Evolutionary conservation across 257 asterid species (phyloP).

Genomic region (Forsythia viridissima): DNA sequence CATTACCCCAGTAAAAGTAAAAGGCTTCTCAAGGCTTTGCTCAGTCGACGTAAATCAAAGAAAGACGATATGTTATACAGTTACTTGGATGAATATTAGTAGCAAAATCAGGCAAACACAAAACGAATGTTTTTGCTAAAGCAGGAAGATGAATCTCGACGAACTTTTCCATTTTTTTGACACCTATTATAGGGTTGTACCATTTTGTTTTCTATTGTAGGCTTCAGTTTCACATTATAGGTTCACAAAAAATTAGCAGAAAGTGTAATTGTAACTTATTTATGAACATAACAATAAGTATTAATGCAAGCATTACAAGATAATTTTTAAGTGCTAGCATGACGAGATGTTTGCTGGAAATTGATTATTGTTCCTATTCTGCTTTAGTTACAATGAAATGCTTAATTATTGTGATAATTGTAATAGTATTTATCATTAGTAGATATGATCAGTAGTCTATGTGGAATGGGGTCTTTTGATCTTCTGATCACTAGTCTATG

Average conservation of each 20-base stretch:
- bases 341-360: not conserved
- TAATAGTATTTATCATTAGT: too few species aligned
- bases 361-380: not conserved
- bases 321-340: not conserved
- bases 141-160: conserved; percentile 10
- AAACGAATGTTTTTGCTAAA: not conserved
- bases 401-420: not conserved
- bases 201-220: conserved; percentile 26
- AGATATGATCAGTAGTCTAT: too few species aligned
- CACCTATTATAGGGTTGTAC: conserved; percentile 22
- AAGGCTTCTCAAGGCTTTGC: conserved; percentile 82
- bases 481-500: too few species aligned
- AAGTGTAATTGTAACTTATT: conserved; percentile 37
- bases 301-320: conserved; percentile 25
- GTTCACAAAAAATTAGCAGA: conserved; percentile 14
- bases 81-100: conserved; percentile 82
- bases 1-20: conserved; percentile 77
- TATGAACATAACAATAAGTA: conserved; percentile 24
- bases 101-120: not conserved
- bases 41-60: conserved; percentile 88
- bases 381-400: not conserved
- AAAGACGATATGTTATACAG: conserved; percentile 81
- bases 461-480: too few species aligned
- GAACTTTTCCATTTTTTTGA: not conserved
- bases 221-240: conserved; percentile 22